phyloP scores from a whole-genome alignment of 148 eudicot genomes.

The Cornus suecica region DNA sequence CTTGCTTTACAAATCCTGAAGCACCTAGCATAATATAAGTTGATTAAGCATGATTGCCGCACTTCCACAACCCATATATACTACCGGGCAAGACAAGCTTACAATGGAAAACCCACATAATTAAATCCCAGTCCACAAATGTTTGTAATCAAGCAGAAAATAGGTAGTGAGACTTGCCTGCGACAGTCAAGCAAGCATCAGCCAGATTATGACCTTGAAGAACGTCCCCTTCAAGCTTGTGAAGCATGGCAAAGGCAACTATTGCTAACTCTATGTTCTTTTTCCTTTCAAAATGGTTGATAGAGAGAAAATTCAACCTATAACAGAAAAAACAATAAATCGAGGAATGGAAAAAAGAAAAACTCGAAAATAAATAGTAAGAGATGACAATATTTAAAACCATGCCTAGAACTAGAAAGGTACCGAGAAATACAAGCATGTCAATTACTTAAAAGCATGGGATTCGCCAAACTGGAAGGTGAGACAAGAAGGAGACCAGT shows the following conservation, averaged over 20 bases:
- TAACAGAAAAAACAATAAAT: slow-evolving; percentile 1
- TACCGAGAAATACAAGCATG: slow-evolving; percentile 46
- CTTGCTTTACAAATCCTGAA: not conserved
- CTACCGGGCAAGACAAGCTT: not conserved
- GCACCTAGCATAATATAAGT: not conserved
- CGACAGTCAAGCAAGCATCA: slow-evolving; percentile 65
- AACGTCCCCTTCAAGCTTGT: slow-evolving; percentile 23
- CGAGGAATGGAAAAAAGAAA: not conserved
- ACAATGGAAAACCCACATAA: not conserved
- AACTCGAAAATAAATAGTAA: not conserved
- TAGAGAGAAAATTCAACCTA: slow-evolving; percentile 84
- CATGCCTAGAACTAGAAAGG: slow-evolving; percentile 41
- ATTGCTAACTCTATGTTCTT: slow-evolving; percentile 89
- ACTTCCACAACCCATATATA: not conserved
- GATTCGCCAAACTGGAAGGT: slow-evolving; percentile 60
- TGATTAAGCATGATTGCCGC: no score
- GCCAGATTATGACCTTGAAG: slow-evolving; percentile 29
- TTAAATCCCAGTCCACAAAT: no score
- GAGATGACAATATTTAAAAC: slow-evolving; percentile 2
- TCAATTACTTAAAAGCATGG: slow-evolving; percentile 58
- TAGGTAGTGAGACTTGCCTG: slow-evolving; percentile 43
- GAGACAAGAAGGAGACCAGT: slow-evolving; percentile 48
- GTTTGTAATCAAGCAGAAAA: not conserved
- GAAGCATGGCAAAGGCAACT: slow-evolving; percentile 82
- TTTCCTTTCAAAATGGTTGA: slow-evolving; percentile 93